These are phyloP conservation scores for Ophiostoma novo-ulmi DNA, from an alignment of 2,329 filamentous ascomycete genomes.

Conservation along the genomic window DNA sequence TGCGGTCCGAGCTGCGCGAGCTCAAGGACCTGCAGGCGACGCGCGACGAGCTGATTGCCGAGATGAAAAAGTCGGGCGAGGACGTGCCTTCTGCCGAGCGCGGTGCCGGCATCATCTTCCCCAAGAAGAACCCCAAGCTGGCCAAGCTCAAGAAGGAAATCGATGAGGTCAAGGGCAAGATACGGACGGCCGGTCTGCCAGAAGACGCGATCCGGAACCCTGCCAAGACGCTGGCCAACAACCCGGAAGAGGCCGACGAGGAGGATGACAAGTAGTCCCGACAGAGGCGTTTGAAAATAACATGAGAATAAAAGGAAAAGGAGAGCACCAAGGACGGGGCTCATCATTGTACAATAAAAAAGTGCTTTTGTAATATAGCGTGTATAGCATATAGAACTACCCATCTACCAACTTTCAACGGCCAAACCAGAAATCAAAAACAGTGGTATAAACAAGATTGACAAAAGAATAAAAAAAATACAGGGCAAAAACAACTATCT, in stretches of 20 bases:
- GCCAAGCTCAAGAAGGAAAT: constrained; percentile 29
- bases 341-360: background rate
- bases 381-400: constrained; percentile 8
- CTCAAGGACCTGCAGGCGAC: constrained; percentile 23
- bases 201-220: background rate
- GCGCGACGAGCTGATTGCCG: constrained; percentile 32
- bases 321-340: background rate
- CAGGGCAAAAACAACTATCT: constrained; percentile 33
- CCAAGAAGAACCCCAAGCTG: constrained; percentile 10
- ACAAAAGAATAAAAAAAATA: background rate
- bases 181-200: background rate
- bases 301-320: background rate
- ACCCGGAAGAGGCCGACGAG: constrained; percentile 7
- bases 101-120: constrained; percentile 27
- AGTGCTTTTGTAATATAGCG: constrained; percentile 11
- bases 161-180: background rate
- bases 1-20: constrained; percentile 38
- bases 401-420: background rate
- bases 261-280: background rate
- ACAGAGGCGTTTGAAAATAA: background rate
- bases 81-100: background rate
- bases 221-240: background rate
- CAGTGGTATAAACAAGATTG: background rate
- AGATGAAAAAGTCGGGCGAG: constrained; percentile 1
- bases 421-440: background rate